A percentile compares a stretch with the other conserved stretches of the same genome.
Evolutionary conservation across 805 yeast genomes (phyloP).

Genomic region (Lipomyces anomalus): DNA sequence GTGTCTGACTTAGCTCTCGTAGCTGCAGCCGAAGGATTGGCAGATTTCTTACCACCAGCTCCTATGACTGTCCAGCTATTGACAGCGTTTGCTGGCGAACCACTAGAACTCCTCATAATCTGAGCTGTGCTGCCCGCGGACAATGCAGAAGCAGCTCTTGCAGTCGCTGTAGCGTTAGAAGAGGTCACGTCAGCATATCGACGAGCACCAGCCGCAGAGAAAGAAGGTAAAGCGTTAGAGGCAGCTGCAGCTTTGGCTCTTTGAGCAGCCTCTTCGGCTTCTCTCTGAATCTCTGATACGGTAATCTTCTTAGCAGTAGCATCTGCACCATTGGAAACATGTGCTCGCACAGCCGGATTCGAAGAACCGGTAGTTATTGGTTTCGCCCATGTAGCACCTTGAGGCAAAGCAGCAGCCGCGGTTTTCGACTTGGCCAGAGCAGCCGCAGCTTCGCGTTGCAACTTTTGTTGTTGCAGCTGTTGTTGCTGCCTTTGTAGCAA

Average conservation of each 20-base stretch:
- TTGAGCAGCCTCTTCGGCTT: slow-evolving; percentile 32
- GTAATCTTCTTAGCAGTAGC: slow-evolving; percentile 31
- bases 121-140: background rate
- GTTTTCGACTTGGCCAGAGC: slow-evolving; percentile 5
- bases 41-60: slow-evolving; percentile 66
- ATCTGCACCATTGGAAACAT: no score
- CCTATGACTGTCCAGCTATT: slow-evolving; percentile 34
- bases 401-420: slow-evolving; percentile 24
- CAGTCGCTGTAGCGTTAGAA: background rate
- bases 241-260: slow-evolving; percentile 9
- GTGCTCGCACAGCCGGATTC: slow-evolving; percentile 11
- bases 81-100: slow-evolving; percentile 1
- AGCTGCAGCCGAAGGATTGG: slow-evolving; percentile 3
- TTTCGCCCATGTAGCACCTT: slow-evolving; percentile 28
- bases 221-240: slow-evolving; percentile 10
- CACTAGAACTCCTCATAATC: no score
- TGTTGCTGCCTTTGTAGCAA: slow-evolving; percentile 19
- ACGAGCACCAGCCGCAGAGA: slow-evolving; percentile 16
- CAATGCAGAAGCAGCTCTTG: slow-evolving; percentile 14
- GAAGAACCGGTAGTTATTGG: slow-evolving; percentile 23
- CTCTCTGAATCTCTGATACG: slow-evolving; percentile 36
- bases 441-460: background rate
- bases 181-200: slow-evolving; percentile 7
- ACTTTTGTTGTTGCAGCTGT: slow-evolving; percentile 2
- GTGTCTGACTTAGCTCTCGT: background rate